A percentile compares a stretch with the other conserved stretches of the same genome.
These are phyloP conservation scores for Peniophora sp. DNA, from an alignment of 1,284 basidiomycete species.

Conservation along the genomic window DNA sequence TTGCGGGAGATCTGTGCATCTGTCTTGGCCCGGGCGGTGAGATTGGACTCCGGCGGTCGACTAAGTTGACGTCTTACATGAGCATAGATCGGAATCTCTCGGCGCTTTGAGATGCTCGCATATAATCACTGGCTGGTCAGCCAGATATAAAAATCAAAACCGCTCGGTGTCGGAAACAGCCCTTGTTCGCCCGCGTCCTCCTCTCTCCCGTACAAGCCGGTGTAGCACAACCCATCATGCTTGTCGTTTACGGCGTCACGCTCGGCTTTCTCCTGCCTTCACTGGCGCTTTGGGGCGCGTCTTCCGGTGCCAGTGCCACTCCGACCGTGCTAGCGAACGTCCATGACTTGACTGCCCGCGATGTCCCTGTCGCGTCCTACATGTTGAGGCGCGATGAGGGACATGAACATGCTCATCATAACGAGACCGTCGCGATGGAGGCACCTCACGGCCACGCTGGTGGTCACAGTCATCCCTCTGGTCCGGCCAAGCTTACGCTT, in stretches of 20 bases:
- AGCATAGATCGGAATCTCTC: too few species aligned
- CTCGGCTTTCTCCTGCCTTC: slow-evolving; percentile 23
- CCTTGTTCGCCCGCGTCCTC: not conserved
- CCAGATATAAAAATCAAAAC: too few species aligned
- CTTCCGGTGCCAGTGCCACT: slow-evolving; percentile 15
- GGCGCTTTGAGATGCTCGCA: too few species aligned
- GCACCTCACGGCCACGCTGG: slow-evolving; percentile 20
- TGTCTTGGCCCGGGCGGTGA: too few species aligned
- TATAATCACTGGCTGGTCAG: too few species aligned
- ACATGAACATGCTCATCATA: not conserved
- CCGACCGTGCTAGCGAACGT: slow-evolving; percentile 8
- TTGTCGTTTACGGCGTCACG: slow-evolving; percentile 16
- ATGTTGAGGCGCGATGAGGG: not conserved
- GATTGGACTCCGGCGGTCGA: too few species aligned
- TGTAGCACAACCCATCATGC: too few species aligned
- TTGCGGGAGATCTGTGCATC: too few species aligned
- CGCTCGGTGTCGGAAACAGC: not conserved
- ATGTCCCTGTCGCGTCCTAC: slow-evolving; percentile 10
- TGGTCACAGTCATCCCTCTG: slow-evolving; percentile 35
- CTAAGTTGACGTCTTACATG: too few species aligned
- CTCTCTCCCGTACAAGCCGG: slow-evolving; percentile 17
- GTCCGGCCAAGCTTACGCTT: slow-evolving; percentile 45
- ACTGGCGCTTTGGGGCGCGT: slow-evolving; percentile 14
- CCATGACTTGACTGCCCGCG: slow-evolving; percentile 8
- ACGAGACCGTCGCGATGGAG: not conserved